Evolutionary conservation across 305 asterid genomes (phyloP), one percentile per base, ranked within the genome.

Genomic region (Rubia balearica): DNA sequence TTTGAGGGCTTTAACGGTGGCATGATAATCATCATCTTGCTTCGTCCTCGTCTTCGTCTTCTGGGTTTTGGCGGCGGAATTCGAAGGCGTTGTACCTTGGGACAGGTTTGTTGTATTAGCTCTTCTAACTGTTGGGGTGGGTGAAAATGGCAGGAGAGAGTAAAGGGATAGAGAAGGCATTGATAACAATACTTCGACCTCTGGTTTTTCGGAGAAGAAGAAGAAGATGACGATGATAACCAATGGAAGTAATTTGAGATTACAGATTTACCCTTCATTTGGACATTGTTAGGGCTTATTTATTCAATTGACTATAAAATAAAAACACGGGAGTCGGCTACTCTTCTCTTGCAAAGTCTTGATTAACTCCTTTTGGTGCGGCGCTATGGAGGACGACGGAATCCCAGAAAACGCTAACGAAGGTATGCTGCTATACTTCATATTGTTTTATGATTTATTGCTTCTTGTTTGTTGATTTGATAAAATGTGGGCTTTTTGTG

Each of bases 1-100:
- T 76, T 94, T 94, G 82, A 94, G 98, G 71, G 99, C 95, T 84
- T 87, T 84, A 16, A 94, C 89, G 36, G 95, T 94, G 70, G 90
- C 81, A 75, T 89, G 90, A 77, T 89, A 94, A 81, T 88, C 96
- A 65, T 94, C 96, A 75, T 85, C 86, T 78, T 78, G 81, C 69
- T 45, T 84, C 67, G 71, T 65, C 69, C n/a, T 62, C 67, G 17
- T 7, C 67, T 36, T 33, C 46, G 88, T 72, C 73, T 81, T 85
- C n/a, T 81, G 73, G n/a, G 87, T 14, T 36, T 68, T 48, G 43
- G 69, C 17, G n/a, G 73, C 38, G 60, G 75, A 57, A 67, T 69
- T 45, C 30, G 73, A 70, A n/a, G 64, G 38, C 11, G 56, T 48
- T 5, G 21, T 17, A 30, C 48, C 17, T 19, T 6, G 69, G 33